These are phyloP conservation scores for Cardiospermum halicacabum DNA, from an alignment of 345 rosid genomes.

Conservation along the genomic window DNA sequence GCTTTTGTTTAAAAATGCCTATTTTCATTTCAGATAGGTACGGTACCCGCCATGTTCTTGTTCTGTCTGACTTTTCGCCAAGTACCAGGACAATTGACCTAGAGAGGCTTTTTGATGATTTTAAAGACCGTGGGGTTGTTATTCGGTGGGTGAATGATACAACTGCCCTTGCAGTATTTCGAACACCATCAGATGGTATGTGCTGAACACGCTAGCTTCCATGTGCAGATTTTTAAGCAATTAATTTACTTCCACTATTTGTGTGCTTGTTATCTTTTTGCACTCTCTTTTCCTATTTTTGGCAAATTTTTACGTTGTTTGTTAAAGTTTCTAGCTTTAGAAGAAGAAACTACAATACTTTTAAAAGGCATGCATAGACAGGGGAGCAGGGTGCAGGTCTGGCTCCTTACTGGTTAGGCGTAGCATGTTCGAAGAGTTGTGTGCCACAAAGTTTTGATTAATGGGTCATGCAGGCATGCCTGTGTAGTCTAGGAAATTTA, in stretches of 20 bases:
- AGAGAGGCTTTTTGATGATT: constrained; percentile 67
- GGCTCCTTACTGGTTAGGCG: too few species aligned
- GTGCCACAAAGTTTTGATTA: too few species aligned
- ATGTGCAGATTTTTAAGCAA: background rate
- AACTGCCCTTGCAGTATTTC: constrained; percentile 82
- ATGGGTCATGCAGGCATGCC: too few species aligned
- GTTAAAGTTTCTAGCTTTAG: background rate
- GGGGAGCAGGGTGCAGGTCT: too few species aligned
- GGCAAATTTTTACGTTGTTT: background rate
- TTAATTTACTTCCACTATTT: background rate
- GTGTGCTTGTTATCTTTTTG: background rate
- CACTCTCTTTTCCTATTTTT: background rate
- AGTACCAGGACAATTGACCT: constrained; percentile 70
- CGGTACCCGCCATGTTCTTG: constrained; percentile 83
- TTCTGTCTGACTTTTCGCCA: constrained; percentile 71
- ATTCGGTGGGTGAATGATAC: constrained; percentile 95
- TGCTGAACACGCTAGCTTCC: background rate
- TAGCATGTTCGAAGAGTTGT: too few species aligned
- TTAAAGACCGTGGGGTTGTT: constrained; percentile 47
- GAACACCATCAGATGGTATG: constrained; percentile 66
- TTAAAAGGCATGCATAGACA: too few species aligned
- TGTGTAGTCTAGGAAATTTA: too few species aligned
- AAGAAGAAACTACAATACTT: too few species aligned
- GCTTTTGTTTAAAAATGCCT: background rate
- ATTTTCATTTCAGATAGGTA: constrained; percentile 53